Base-by-base conservation (phyloP, 441 rosid species). In the Erysimum cheiri region DNA sequence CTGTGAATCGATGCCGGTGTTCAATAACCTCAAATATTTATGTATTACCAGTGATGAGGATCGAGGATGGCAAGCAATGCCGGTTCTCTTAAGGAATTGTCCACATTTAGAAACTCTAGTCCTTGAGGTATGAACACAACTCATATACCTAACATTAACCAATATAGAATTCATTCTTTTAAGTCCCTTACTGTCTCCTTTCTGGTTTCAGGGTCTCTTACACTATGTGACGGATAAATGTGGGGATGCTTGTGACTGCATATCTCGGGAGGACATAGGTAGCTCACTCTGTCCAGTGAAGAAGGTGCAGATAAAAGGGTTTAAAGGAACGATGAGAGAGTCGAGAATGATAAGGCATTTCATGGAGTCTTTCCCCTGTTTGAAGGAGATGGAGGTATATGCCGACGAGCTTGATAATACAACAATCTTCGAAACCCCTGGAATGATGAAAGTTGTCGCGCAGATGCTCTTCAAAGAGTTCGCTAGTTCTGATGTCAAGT, bases 51-150 rank as follows among this genome's bases (percentile, higher is more conserved):
- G 59, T 8, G 11, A 0, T 1, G 1, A 1, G 10, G 1, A 3
- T 6, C 39, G n/a, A 5, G 61, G 61, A 35, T 56, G 29, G 44
- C 44, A 56, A 56, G 44, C 61, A 35, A 56, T 33, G 28, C n/a
- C 29, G 0, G 61, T 14, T 33, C 61, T 33, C 41, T 12, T 55
- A 31, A 31, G 22, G 12, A 55, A 33, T 12, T 55, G 60, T 55
- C 60, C 60, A 14, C 61, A 17, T 31, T 31, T 35, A 33, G 44
- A 56, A 33, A 1, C 8, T 29, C 22, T 53, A 29, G 2, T 53
- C 6, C 0, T 53, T 5, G 14, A 29, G 4, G 47, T 40, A 4
- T 39, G 4, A 11, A 40, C 44, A 35, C 9, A 13, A 40, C 44
- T 39, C 43, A 11, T 11, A 4, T 0, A 3, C 11, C 4, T 39